Percentiles rank a stretch among this genome's conserved stretches.
phyloP scores from a whole-genome alignment of 371 early-diverging fungal species.

The Mucor saturninus region DNA sequence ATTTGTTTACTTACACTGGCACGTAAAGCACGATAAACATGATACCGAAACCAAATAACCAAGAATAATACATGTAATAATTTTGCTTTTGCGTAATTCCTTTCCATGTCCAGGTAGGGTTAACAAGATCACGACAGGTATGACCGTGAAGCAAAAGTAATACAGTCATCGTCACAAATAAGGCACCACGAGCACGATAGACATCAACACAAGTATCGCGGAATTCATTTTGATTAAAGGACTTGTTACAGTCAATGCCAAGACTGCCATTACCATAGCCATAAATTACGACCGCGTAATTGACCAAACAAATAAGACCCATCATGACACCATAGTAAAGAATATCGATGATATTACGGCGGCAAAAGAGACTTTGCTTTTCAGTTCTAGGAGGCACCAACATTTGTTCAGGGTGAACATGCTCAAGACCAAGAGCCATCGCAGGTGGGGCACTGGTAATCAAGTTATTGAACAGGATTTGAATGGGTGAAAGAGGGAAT shows the following conservation, averaged over 20 bases:
- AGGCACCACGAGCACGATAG: constrained; percentile 74
- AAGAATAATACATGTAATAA: constrained; percentile 58
- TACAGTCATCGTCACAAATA: constrained; percentile 69
- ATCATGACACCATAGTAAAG: constrained; percentile 75
- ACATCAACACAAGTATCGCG: constrained; percentile 61
- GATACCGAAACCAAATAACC: constrained; percentile 57
- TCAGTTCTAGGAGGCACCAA: constrained; percentile 75
- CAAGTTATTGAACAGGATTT: constrained; percentile 90
- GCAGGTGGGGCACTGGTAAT: constrained; percentile 81
- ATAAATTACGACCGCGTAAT: constrained; percentile 71
- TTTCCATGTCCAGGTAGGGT: constrained; percentile 58
- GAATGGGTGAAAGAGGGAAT: constrained; percentile 75
- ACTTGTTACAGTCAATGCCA: constrained; percentile 65
- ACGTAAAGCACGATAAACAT: constrained; percentile 72
- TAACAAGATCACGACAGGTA: constrained; percentile 70
- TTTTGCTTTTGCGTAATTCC: constrained; percentile 56
- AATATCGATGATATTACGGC: constrained; percentile 71
- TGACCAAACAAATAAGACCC: constrained; percentile 65
- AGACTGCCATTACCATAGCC: constrained; percentile 58
- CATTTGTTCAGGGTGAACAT: constrained; percentile 80
- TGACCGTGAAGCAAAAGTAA: constrained; percentile 73
- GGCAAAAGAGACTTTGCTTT: constrained; percentile 68
- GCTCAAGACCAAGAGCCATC: constrained; percentile 84
- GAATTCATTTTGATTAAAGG: constrained; percentile 8
- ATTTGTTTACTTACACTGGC: constrained; percentile 43